A percentile compares a stretch with the other conserved stretches of the same genome.
phyloP scores from a whole-genome alignment of 1,139 yeast species.

The Suhomyces kunorum region DNA sequence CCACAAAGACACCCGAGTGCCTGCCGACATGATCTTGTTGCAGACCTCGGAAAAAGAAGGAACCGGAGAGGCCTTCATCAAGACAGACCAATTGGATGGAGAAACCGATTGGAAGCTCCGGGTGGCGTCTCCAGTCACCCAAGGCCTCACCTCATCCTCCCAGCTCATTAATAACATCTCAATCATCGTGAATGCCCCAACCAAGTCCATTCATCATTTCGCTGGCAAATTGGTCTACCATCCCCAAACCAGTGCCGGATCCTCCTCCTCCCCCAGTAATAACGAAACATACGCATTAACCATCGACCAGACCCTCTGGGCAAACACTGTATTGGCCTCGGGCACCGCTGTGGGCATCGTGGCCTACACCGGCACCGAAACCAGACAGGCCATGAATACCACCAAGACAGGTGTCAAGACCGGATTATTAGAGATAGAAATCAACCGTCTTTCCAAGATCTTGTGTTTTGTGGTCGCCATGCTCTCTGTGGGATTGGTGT shows the following conservation, averaged over 20 bases:
- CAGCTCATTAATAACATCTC: conserved; percentile 43
- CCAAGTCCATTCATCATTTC: conserved; percentile 79
- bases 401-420: conserved; percentile 87
- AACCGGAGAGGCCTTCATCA: conserved; percentile 87
- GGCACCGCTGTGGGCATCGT: conserved; percentile 89
- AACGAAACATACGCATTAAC: conserved; percentile 66
- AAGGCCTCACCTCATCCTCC: conserved; percentile 46
- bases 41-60: conserved; percentile 72
- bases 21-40: conserved; percentile 86
- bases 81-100: conserved; percentile 97
- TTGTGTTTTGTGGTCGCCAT: conserved; percentile 83
- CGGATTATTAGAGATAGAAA: conserved; percentile 87
- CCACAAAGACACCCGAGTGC: conserved; percentile 82
- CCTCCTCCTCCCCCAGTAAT: conserved; percentile 25
- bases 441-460: conserved; percentile 83
- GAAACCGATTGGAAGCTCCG: conserved; percentile 98
- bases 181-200: conserved; percentile 73
- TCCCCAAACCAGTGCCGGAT: conserved; percentile 27
- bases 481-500: conserved; percentile 74
- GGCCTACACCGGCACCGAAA: conserved; percentile 87
- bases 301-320: conserved; percentile 96
- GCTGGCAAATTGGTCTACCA: conserved; percentile 65
- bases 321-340: conserved; percentile 93
- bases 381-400: conserved; percentile 93
- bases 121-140: conserved; percentile 74